Conservation (phyloP, 495 filamentous ascomycete genomes). For the Staphylotrichum longicolle region DNA sequence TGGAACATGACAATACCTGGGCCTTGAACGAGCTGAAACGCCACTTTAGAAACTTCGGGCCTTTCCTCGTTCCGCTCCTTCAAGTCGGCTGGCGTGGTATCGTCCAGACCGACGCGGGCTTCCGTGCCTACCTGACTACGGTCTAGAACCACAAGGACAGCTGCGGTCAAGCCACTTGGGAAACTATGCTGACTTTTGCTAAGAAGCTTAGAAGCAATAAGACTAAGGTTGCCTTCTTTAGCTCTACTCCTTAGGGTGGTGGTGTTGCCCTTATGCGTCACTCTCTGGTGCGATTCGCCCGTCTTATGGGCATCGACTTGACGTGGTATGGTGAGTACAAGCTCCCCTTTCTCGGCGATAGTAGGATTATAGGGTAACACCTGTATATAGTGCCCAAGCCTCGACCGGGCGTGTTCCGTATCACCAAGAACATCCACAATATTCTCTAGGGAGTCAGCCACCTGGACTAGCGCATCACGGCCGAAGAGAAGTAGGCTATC, state of each 20-base stretch:
- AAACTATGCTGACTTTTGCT: constrained; percentile 64
- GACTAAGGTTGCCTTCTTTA: constrained; percentile 80
- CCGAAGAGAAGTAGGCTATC: constrained; percentile 59
- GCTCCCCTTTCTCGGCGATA: neutral
- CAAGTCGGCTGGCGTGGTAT: constrained; percentile 69
- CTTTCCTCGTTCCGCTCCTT: constrained; percentile 66
- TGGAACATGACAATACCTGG: neutral
- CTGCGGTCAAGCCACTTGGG: constrained; percentile 63
- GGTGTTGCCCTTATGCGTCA: constrained; percentile 89
- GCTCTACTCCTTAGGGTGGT: constrained; percentile 80
- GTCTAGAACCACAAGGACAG: constrained; percentile 64
- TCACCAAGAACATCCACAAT: constrained; percentile 91
- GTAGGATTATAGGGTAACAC: constrained; percentile 10
- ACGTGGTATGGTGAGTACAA: constrained; percentile 64
- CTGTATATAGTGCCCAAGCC: constrained; percentile 72
- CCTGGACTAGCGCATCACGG: constrained; percentile 58
- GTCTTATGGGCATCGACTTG: constrained; percentile 64
- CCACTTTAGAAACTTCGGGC: constrained; percentile 65
- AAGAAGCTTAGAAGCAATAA: constrained; percentile 61
- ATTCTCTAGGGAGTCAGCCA: constrained; percentile 80
- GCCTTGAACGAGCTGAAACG: neutral
- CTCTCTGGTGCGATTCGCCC: constrained; percentile 72
- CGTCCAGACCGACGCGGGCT: constrained; percentile 73
- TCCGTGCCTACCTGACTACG: constrained; percentile 57
- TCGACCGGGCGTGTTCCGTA: constrained; percentile 77